phyloP scores from a whole-genome alignment of 2,329 filamentous ascomycete genomes.

The Cercospora zeae-maydis region DNA sequence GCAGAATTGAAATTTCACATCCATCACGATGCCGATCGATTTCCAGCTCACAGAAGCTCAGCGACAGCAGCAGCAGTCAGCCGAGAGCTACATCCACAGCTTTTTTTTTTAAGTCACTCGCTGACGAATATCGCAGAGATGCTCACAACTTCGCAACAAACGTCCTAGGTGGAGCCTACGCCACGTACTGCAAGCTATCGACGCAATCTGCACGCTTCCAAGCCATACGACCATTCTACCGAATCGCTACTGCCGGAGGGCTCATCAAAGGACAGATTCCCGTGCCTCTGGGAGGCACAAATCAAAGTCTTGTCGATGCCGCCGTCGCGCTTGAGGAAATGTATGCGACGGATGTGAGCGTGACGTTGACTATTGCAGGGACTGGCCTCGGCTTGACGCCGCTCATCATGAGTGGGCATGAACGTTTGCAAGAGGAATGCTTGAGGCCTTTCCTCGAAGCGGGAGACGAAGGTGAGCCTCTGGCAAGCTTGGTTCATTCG shows the following conservation, averaged over 20 bases:
- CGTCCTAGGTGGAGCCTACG: constrained; percentile 29
- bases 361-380: constrained; percentile 50
- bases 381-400: constrained; percentile 54
- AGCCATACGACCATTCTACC: constrained; percentile 48
- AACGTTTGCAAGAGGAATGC: constrained; percentile 43
- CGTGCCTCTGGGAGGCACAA: constrained; percentile 45
- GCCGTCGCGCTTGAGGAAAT: constrained; percentile 53
- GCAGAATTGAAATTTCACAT: neutral
- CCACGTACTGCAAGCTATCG: constrained; percentile 27
- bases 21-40: constrained; percentile 9
- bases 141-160: constrained; percentile 30
- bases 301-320: constrained; percentile 46
- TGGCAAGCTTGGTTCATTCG: constrained; percentile 52
- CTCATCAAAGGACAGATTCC: constrained; percentile 50
- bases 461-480: constrained; percentile 41
- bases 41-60: constrained; percentile 10
- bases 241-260: constrained; percentile 43
- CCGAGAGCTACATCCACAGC: neutral
- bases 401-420: constrained; percentile 46
- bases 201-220: constrained; percentile 45
- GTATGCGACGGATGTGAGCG: constrained; percentile 50
- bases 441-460: constrained; percentile 48
- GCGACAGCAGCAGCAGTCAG: constrained; percentile 6
- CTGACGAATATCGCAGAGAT: constrained; percentile 11
- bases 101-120: neutral